A percentile compares a stretch with the other conserved stretches of the same genome.
phyloP scores from a whole-genome alignment of 805 yeast species.

The Jamesozyma gamospora region DNA sequence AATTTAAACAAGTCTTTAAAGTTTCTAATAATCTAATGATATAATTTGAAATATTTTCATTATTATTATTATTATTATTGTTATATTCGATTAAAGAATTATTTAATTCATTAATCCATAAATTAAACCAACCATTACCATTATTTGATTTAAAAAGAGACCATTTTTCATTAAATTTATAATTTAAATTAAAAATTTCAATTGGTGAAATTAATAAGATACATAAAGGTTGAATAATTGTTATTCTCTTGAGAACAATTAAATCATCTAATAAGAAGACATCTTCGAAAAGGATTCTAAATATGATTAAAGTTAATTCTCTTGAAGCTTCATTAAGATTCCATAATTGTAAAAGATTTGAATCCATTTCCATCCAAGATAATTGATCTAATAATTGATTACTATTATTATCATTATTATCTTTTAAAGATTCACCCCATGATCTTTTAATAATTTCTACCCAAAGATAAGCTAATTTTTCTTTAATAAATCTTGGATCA shows the following conservation, averaged over 20 bases:
- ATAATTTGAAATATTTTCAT: conserved; percentile 34
- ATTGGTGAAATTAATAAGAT: conserved; percentile 75
- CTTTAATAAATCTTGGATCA: conserved; percentile 86
- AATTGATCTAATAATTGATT: conserved; percentile 39
- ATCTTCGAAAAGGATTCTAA: conserved; percentile 86
- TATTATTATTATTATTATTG: conserved; percentile 3
- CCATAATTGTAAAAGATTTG: conserved; percentile 69
- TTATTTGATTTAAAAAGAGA: conserved; percentile 49
- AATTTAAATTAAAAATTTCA: conserved; percentile 49
- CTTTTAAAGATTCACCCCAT: conserved; percentile 71
- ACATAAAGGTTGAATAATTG: conserved; percentile 70
- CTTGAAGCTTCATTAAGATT: conserved; percentile 48
- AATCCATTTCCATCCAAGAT: conserved; percentile 87
- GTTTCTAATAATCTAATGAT: conserved; percentile 67
- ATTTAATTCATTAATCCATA: conserved; percentile 53
- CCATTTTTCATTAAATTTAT: conserved; percentile 43
- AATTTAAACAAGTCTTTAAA: conserved; percentile 79
- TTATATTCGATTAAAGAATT: conserved; percentile 32
- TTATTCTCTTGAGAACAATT: conserved; percentile 68
- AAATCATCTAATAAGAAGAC: conserved; percentile 87
- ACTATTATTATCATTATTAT: conserved; percentile 18
- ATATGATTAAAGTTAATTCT: conserved; percentile 67
- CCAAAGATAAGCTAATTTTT: conserved; percentile 85
- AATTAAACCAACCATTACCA: conserved; percentile 74
- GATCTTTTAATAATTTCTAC: conserved; percentile 79